phyloP scores from a whole-genome alignment of 805 yeast species.

The Middelhovenomyces tepae region DNA sequence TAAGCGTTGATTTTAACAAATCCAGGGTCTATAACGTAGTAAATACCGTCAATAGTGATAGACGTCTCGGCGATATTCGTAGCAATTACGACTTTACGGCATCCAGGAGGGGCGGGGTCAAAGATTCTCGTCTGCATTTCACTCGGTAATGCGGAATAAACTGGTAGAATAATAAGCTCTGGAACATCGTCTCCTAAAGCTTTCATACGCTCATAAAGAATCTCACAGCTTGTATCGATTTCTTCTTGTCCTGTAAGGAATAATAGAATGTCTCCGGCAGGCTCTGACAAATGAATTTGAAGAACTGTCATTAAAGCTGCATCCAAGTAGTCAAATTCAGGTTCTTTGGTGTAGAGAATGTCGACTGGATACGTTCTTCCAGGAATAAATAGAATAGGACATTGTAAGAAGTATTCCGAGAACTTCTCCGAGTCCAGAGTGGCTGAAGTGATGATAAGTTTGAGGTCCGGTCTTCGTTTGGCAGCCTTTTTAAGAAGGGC shows the following conservation, averaged over 20 bases:
- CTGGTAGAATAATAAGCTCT: conserved; percentile 69
- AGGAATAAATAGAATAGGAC: conserved; percentile 84
- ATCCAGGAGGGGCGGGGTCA: conserved; percentile 71
- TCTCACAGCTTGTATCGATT: conserved; percentile 77
- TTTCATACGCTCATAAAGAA: conserved; percentile 54
- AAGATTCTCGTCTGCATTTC: conserved; percentile 76
- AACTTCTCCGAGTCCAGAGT: conserved; percentile 88
- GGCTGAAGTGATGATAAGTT: conserved; percentile 81
- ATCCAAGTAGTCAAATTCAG: conserved; percentile 84
- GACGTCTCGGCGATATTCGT: conserved; percentile 98
- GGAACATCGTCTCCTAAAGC: conserved; percentile 50
- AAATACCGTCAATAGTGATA: conserved; percentile 91
- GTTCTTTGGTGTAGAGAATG: conserved; percentile 70
- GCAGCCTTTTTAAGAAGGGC: conserved; percentile 71
- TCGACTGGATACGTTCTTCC: conserved; percentile 93
- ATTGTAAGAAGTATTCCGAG: conserved; percentile 67
- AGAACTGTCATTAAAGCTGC: conserved; percentile 84
- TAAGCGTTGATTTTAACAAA: conserved; percentile 86
- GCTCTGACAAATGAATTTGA: conserved; percentile 69
- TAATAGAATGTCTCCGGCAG: conserved; percentile 67
- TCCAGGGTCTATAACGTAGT: conserved; percentile 90
- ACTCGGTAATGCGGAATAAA: conserved; percentile 83
- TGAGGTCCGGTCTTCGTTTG: conserved; percentile 56
- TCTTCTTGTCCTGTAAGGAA: conserved; percentile 96
- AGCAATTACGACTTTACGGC: conserved; percentile 84